These are phyloP conservation scores for Orbilia blumenaviensis DNA, from an alignment of 2,329 filamentous ascomycete species.

Conservation along the genomic window DNA sequence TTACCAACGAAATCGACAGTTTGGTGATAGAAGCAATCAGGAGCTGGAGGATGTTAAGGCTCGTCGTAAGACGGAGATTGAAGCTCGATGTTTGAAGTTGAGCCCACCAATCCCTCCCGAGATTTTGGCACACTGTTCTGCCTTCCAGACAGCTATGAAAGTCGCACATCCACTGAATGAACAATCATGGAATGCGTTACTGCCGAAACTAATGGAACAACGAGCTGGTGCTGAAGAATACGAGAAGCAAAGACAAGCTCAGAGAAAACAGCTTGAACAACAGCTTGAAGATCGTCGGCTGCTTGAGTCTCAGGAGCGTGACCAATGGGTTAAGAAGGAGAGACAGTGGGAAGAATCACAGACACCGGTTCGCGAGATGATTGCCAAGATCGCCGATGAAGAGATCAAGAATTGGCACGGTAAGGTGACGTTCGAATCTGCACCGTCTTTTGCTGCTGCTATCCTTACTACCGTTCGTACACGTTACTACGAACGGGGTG, in stretches of 20 bases:
- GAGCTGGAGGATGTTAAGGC: conserved; percentile 73
- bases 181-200: conserved; percentile 74
- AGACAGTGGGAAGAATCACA: conserved; percentile 77
- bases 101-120: conserved; percentile 71
- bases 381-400: conserved; percentile 75
- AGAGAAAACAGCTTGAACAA: conserved; percentile 62
- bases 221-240: conserved; percentile 71
- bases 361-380: conserved; percentile 71
- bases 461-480: conserved; percentile 74
- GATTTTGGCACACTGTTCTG: conserved; percentile 74
- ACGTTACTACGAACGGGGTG: conserved; percentile 70
- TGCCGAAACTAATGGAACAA: conserved; percentile 73
- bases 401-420: conserved; percentile 74
- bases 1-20: conserved; percentile 54
- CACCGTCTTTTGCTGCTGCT: conserved; percentile 75
- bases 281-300: conserved; percentile 62
- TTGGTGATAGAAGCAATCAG: conserved; percentile 67
- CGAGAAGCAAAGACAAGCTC: conserved; percentile 63
- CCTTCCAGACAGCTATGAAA: conserved; percentile 77
- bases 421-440: conserved; percentile 71
- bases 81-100: conserved; percentile 73
- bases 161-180: conserved; percentile 75
- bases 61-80: conserved; percentile 74
- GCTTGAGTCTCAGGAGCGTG: conserved; percentile 65
- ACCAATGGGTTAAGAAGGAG: conserved; percentile 70